Evolutionary conservation across 1,284 basidiomycete genomes (phyloP), one percentile per base, ranked within the genome.

Genomic region (Ganoderma sinense): DNA sequence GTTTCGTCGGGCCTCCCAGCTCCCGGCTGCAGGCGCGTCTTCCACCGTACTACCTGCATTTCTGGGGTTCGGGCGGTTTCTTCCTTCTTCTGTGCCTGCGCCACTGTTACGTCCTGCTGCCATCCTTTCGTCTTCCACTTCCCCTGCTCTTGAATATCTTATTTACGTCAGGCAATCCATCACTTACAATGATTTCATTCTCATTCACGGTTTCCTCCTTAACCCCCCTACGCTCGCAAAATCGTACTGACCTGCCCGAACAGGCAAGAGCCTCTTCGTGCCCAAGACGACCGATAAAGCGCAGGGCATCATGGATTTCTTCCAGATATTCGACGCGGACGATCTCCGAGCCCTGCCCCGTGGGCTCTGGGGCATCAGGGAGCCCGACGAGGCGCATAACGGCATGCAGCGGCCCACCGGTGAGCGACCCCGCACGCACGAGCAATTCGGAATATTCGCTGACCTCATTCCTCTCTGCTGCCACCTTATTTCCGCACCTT

Each of bases 301-400:
- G 51, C 78, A 80, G 11, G 87, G 85, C 3, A 76, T 81, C 40
- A 94, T 94, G 91, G 86, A 92, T 66, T 86, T 93, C 62, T 80
- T 93, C 48, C 86, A 85, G 70, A 79, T 94, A 31, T 87, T 91
- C 74, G 84, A 83, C 67, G 78, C 83, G 40, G 82, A 87, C 1
- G 93, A 94, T 79, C 82, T 93, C 18, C 78, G 80, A 1, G 79
- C 85, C 0, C 83, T 94, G 13, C 87, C 88, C 2, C 80, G 75
- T 59, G 91, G 92, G 1, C 74, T 84, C 39, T 94, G 93, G 93
- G 93, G 91, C 0, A 94, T 94, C 76, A 87, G 85, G 69, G 91
- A 94, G 75, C 93, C 93, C 0, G 82, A 80, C 0, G 70, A 74
- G n/a, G 76, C 83, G 41, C 88, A 84, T 81, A 74, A 82, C 68